phyloP scores from a whole-genome alignment of 2,329 filamentous ascomycete genomes.

The Alternaria alternata region DNA sequence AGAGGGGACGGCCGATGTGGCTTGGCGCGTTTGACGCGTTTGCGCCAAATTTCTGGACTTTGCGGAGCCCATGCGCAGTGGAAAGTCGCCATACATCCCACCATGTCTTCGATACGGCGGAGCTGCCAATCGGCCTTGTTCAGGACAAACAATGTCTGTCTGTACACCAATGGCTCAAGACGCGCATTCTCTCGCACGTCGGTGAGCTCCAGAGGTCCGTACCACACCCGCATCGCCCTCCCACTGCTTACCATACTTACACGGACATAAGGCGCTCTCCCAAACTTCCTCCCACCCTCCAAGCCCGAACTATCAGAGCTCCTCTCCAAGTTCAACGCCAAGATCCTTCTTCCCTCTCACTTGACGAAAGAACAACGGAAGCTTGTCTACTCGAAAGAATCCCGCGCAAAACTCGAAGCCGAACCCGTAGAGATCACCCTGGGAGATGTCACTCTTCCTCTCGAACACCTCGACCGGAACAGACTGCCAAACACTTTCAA shows the following conservation, averaged over 20 bases:
- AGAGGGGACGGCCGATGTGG: conserved; percentile 3
- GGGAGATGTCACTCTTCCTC: conserved; percentile 48
- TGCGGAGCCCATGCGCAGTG: conserved; percentile 6
- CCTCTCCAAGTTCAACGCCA: conserved; percentile 53
- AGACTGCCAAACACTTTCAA: conserved; percentile 16
- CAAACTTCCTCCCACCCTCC: conserved; percentile 53
- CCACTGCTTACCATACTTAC: conserved; percentile 7
- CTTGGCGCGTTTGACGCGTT: conserved; percentile 42
- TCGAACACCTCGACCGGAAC: conserved; percentile 43
- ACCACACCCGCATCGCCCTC: not conserved
- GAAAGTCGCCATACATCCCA: conserved; percentile 14
- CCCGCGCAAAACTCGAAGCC: conserved; percentile 52
- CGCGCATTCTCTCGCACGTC: conserved; percentile 43
- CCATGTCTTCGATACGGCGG: conserved; percentile 44
- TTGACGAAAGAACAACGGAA: conserved; percentile 52
- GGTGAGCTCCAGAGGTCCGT: conserved; percentile 35
- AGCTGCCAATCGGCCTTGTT: conserved; percentile 39
- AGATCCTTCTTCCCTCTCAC: conserved; percentile 56
- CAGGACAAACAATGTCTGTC: conserved; percentile 15
- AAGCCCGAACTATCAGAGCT: conserved; percentile 52
- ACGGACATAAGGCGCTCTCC: conserved; percentile 44
- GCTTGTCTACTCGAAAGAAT: conserved; percentile 54
- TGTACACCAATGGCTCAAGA: conserved; percentile 30
- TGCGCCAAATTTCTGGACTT: conserved; percentile 29
- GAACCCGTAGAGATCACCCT: conserved; percentile 55